phyloP scores from a whole-genome alignment of 2,329 filamentous ascomycete species.

The Cladosporium phlei region DNA sequence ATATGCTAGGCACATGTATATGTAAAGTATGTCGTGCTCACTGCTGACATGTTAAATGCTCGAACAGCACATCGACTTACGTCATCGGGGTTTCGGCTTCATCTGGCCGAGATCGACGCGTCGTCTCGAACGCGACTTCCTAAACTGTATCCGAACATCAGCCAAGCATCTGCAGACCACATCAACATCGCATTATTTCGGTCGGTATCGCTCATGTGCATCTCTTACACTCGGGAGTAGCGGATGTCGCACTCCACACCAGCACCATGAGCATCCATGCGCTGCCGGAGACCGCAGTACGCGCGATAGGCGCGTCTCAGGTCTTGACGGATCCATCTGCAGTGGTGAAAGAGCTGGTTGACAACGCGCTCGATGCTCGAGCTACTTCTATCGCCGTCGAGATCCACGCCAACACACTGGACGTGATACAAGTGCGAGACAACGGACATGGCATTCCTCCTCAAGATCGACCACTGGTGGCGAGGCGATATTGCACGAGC shows the following conservation, averaged over 20 bases:
- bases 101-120: too few relatives aligned
- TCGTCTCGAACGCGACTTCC: too few relatives aligned
- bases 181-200: too few relatives aligned
- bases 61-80: too few relatives aligned
- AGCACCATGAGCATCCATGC: slow-evolving; percentile 37
- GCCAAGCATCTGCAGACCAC: too few relatives aligned
- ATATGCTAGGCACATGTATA: slow-evolving; percentile 1
- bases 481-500: slow-evolving; percentile 67
- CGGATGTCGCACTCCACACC: not conserved
- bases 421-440: slow-evolving; percentile 65
- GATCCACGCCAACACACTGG: slow-evolving; percentile 61
- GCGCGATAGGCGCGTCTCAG: slow-evolving; percentile 57
- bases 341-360: slow-evolving; percentile 70
- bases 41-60: too few relatives aligned
- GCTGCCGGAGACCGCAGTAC: slow-evolving; percentile 41
- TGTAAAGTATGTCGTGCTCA: too few relatives aligned
- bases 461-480: slow-evolving; percentile 58
- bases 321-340: slow-evolving; percentile 56
- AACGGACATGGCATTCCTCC: slow-evolving; percentile 67
- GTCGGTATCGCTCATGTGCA: too few relatives aligned
- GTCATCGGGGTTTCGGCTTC: too few relatives aligned
- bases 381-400: slow-evolving; percentile 63
- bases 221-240: too few relatives aligned
- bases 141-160: too few relatives aligned
- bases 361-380: slow-evolving; percentile 69